Percentiles rank a stretch among this genome's conserved stretches.
Conservation (phyloP, 2,329 filamentous ascomycete genomes). For the Talaromyces piceae region DNA sequence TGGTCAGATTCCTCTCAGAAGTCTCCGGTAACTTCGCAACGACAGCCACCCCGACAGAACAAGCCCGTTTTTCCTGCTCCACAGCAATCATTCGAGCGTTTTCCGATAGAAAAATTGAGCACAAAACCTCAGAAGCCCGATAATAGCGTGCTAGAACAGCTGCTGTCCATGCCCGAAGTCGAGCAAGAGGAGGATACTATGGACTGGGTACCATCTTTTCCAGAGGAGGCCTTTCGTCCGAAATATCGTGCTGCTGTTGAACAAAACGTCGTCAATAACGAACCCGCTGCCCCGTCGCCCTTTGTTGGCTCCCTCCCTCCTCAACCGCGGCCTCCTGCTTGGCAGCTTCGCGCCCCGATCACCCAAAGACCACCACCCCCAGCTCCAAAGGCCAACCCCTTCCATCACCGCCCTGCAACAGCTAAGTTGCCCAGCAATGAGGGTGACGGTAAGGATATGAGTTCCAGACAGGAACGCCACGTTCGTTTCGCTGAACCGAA, state of each 20-base stretch:
- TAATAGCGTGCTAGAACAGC: constrained; percentile 19
- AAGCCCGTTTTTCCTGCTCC: background rate
- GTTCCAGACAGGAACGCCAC: constrained; percentile 15
- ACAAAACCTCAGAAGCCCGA: constrained; percentile 17
- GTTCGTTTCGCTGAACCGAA: constrained; percentile 36
- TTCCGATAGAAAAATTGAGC: constrained; percentile 37
- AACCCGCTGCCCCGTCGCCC: constrained; percentile 30
- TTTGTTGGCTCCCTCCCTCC: constrained; percentile 38
- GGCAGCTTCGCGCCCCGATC: constrained; percentile 30
- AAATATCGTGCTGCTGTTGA: constrained; percentile 17
- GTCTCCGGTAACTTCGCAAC: constrained; percentile 19
- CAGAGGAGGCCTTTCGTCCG: constrained; percentile 28
- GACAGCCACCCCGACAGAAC: background rate
- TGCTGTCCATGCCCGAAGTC: constrained; percentile 30
- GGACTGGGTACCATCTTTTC: constrained; percentile 44
- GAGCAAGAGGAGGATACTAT: constrained; percentile 37
- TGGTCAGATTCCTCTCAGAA: constrained; percentile 29
- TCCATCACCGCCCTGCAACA: constrained; percentile 25
- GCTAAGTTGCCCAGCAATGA: constrained; percentile 12
- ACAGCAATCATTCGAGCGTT: constrained; percentile 19
- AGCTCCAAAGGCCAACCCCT: constrained; percentile 30
- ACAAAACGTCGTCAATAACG: constrained; percentile 12
- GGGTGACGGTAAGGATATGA: constrained; percentile 1
- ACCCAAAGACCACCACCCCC: constrained; percentile 28
- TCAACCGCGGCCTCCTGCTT: constrained; percentile 33